These are phyloP conservation scores for Fusarium duplospermum DNA, from an alignment of 2,329 filamentous ascomycete species.

Conservation along the genomic window DNA sequence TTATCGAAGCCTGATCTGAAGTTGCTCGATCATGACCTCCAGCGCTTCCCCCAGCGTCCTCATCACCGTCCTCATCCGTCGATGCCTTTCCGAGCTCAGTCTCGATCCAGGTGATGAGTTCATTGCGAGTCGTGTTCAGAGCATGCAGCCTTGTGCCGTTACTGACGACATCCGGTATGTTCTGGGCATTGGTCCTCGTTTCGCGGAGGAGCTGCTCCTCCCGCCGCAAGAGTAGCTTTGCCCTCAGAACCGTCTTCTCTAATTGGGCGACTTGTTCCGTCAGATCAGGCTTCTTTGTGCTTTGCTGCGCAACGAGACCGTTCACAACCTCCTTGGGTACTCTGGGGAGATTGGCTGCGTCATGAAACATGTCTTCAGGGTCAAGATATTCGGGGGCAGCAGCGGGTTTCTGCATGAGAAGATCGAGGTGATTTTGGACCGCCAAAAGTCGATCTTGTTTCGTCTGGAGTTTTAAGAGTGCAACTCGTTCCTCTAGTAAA, in stretches of 20 bases:
- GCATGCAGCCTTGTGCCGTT: constrained; percentile 61
- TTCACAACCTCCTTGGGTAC: constrained; percentile 65
- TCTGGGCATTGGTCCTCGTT: constrained; percentile 54
- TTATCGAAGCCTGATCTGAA: constrained; percentile 47
- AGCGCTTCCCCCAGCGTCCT: constrained; percentile 37
- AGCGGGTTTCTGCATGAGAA: constrained; percentile 63
- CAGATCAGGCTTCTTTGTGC: constrained; percentile 55
- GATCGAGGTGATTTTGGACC: constrained; percentile 63
- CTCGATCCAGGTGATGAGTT: constrained; percentile 75
- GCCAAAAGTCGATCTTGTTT: constrained; percentile 63
- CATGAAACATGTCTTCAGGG: constrained; percentile 59
- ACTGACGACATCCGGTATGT: constrained; percentile 51
- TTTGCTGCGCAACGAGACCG: constrained; percentile 58
- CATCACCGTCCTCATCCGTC: constrained; percentile 47
- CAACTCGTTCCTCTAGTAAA: constrained; percentile 62
- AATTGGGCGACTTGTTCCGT: constrained; percentile 62
- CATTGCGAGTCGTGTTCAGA: constrained; percentile 66
- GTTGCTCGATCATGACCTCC: constrained; percentile 36
- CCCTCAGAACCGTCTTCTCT: constrained; percentile 68
- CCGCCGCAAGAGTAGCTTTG: constrained; percentile 66
- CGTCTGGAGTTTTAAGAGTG: constrained; percentile 62
- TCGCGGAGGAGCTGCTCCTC: constrained; percentile 67
- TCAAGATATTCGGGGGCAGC: constrained; percentile 63
- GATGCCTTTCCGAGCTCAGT: constrained; percentile 67
- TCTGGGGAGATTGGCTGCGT: constrained; percentile 57